Conservation (phyloP, 306 rosid genomes). For the Geum urbanum region DNA sequence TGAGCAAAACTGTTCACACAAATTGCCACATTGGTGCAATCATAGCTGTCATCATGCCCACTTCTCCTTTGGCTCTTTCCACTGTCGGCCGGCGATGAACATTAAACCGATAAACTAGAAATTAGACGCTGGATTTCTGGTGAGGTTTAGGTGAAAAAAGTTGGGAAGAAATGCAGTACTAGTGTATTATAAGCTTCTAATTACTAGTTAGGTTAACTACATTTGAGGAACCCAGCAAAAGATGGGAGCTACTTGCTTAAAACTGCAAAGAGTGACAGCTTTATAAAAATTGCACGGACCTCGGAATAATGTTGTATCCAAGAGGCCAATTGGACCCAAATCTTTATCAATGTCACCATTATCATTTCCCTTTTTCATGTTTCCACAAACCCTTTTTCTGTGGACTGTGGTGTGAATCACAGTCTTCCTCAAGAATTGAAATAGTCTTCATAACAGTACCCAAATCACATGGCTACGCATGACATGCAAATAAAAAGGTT, state of each 20-base stretch:
- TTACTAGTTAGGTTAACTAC: conserved; percentile 12
- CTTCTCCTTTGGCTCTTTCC: conserved; percentile 13
- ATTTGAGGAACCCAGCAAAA: background rate
- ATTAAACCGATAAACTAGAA: conserved; percentile 16
- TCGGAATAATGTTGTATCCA: conserved; percentile 14
- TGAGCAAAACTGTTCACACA: background rate
- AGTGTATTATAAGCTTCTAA: background rate
- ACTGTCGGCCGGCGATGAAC: conserved; percentile 29
- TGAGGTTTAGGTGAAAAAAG: conserved; percentile 13
- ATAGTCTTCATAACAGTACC: background rate
- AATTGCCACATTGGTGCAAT: conserved; percentile 9
- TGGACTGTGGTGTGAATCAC: background rate
- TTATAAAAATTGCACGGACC: conserved; percentile 24
- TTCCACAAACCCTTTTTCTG: background rate
- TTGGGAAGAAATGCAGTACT: background rate
- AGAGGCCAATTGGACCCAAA: conserved; percentile 4
- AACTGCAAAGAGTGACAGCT: background rate
- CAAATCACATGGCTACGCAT: background rate
- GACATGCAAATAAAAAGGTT: too few relatives aligned
- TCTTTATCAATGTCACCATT: conserved; percentile 29
- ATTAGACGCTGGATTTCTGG: background rate
- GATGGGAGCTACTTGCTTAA: background rate
- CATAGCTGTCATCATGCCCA: conserved; percentile 15
- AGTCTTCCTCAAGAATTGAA: background rate
- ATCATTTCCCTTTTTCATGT: conserved; percentile 27